Evolutionary conservation across 495 filamentous ascomycete genomes (phyloP).

Genomic region (Cenococcum geophilum): DNA sequence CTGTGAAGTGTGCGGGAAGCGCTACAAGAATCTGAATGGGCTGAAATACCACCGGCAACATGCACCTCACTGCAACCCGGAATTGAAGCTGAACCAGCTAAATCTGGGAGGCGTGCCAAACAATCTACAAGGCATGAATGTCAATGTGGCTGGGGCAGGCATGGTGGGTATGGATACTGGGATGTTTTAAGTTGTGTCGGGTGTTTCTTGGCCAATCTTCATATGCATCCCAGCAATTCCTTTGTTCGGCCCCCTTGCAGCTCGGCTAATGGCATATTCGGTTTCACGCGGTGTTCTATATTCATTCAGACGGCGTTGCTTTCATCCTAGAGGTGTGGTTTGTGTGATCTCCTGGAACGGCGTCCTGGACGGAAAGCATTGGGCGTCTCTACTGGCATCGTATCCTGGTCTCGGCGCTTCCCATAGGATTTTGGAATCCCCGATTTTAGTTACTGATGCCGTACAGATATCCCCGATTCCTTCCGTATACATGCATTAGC

Average conservation of each 20-base stretch:
- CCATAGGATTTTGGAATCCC: not conserved
- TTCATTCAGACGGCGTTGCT: too few relatives aligned
- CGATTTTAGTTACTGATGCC: too few relatives aligned
- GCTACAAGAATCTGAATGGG: conserved; percentile 95
- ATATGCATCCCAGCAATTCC: not conserved
- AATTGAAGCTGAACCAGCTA: conserved; percentile 33
- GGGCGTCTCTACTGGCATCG: conserved; percentile 8
- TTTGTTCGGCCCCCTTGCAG: not conserved
- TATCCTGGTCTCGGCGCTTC: conserved; percentile 10
- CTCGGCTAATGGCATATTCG: not conserved
- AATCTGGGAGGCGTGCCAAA: conserved; percentile 8
- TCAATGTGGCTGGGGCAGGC: conserved; percentile 41
- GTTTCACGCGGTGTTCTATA: not conserved
- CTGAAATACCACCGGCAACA: conserved; percentile 43
- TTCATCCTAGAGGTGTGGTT: too few relatives aligned
- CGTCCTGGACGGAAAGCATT: too few relatives aligned
- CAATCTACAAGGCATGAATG: conserved; percentile 34
- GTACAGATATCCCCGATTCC: too few relatives aligned
- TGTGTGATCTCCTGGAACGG: too few relatives aligned
- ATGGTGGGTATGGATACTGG: conserved; percentile 36
- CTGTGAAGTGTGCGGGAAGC: conserved; percentile 93
- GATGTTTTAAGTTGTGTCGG: conserved; percentile 22
- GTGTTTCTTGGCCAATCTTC: not conserved
- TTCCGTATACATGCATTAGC: too few relatives aligned
- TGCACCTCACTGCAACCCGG: conserved; percentile 39